A percentile compares a stretch with the other conserved stretches of the same genome.
Evolutionary conservation across 2,329 filamentous ascomycete genomes (phyloP).

Genomic region (Sporothrix mexicana): DNA sequence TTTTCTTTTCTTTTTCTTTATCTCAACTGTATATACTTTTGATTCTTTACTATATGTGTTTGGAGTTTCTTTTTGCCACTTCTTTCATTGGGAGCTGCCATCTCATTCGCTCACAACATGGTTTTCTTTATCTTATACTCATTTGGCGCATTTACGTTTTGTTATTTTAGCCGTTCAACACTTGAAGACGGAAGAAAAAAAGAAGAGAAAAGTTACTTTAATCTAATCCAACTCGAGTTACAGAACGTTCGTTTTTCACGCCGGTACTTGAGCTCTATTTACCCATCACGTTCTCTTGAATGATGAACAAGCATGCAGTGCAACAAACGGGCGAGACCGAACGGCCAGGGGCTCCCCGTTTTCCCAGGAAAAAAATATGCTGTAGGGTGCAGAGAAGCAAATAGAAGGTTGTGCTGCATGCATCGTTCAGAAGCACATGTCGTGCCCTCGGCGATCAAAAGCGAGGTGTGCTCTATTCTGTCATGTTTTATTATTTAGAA

Average conservation of each 20-base stretch:
- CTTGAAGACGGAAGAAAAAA: not conserved
- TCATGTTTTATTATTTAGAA: too few relatives aligned
- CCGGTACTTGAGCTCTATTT: not conserved
- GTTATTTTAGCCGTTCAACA: not conserved
- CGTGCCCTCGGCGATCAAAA: conserved; percentile 21
- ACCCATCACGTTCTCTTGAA: not conserved
- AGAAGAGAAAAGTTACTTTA: not conserved
- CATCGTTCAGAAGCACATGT: conserved; percentile 8
- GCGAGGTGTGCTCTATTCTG: too few relatives aligned
- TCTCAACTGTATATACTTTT: not conserved
- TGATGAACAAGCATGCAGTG: not conserved
- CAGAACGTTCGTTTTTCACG: not conserved
- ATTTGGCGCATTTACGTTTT: not conserved
- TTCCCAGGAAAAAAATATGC: too few relatives aligned
- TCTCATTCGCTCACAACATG: not conserved
- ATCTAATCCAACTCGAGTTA: not conserved
- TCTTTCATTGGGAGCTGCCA: not conserved
- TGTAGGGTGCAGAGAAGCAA: not conserved
- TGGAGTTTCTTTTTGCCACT: not conserved
- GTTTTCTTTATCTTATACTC: not conserved
- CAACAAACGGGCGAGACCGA: not conserved
- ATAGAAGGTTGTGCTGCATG: not conserved
- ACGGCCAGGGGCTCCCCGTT: too few relatives aligned
- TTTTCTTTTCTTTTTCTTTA: not conserved
- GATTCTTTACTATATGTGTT: not conserved